phyloP scores from a whole-genome alignment of 2,329 filamentous ascomycete genomes.

The Exophiala mesophila region DNA sequence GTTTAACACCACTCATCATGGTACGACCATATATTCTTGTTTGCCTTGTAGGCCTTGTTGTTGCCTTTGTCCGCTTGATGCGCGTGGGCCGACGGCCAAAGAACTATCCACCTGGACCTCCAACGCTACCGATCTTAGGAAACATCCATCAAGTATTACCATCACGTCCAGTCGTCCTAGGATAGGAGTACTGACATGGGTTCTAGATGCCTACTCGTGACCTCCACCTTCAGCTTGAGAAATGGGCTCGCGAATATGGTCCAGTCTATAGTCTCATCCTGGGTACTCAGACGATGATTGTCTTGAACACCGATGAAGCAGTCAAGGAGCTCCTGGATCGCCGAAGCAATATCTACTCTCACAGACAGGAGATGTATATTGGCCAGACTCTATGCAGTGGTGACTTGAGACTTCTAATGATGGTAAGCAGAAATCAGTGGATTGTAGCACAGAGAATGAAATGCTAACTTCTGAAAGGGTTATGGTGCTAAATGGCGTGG shows the following conservation, averaged over 20 bases:
- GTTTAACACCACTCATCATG: too few species aligned
- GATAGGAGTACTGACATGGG: neutral
- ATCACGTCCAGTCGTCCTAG: neutral
- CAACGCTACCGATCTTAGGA: slow-evolving; percentile 47
- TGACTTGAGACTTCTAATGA: slow-evolving; percentile 20
- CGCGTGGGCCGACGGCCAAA: slow-evolving; percentile 1
- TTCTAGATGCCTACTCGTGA: slow-evolving; percentile 40
- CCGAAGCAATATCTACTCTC: slow-evolving; percentile 47
- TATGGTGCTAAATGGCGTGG: neutral
- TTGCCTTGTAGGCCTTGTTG: too few species aligned
- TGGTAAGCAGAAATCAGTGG: slow-evolving; percentile 13
- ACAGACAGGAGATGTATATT: slow-evolving; percentile 43
- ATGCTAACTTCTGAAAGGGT: too few species aligned
- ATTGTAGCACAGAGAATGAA: too few species aligned
- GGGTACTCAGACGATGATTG: slow-evolving; percentile 45
- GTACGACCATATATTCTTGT: too few species aligned
- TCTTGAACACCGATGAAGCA: slow-evolving; percentile 42
- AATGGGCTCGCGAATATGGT: slow-evolving; percentile 51
- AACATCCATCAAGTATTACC: slow-evolving; percentile 42
- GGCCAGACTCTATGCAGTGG: slow-evolving; percentile 31
- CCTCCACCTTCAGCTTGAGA: slow-evolving; percentile 44
- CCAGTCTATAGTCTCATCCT: slow-evolving; percentile 50
- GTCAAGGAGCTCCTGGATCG: slow-evolving; percentile 51
- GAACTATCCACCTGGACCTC: slow-evolving; percentile 46
- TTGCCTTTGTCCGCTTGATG: too few species aligned